Base-by-base conservation (phyloP, 768 basidiomycete genomes). In the Trametes coccinea region DNA sequence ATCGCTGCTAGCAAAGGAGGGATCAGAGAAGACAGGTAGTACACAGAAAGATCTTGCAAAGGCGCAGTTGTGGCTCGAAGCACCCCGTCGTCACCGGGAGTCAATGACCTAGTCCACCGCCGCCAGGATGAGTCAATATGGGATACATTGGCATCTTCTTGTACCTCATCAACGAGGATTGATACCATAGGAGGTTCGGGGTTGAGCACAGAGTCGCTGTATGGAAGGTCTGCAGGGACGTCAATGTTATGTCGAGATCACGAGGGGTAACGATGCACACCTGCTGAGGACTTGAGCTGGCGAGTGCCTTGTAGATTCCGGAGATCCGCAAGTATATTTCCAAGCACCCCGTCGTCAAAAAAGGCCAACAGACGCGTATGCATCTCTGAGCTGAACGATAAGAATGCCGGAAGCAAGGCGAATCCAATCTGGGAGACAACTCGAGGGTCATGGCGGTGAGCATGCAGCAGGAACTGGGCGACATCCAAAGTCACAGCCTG, bases 361-460 rank as follows among this genome's bases (percentile, higher is more conserved):
- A 92, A 91, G 2, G 75, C 73, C 45, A 92, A 75, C 7, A 93
- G 72, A 8, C 87, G 80, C 14, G 79, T 74, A 60, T 84, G 78
- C 85, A 92, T 89, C 62, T 80, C 82, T 16, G 73, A 69, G 4
- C 73, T 78, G 74, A 93, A 93, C 29, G 88, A 85, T 34, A 80
- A 77, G 64, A 94, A 88, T 0, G 89, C 88, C 5, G 88, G 89
- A n/a, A 93, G 80, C 56, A 92, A 74, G 14, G 87, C 85, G 56
- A 86, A 82, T 0, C 83, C 86, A 54, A 93, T 82, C 46, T 82
- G 80, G 5, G 85, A 82, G 47, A 84, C 73, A 22, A 85, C 75
- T 43, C 77, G 73, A 3, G 84, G 78, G 52, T 83, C 80, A 59
- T 80, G 76, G 5, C 78, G 76, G 64, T 88, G 83, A 31, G 76